phyloP scores from a whole-genome alignment of 1,139 yeast genomes.

The Kodamaea sp. region DNA sequence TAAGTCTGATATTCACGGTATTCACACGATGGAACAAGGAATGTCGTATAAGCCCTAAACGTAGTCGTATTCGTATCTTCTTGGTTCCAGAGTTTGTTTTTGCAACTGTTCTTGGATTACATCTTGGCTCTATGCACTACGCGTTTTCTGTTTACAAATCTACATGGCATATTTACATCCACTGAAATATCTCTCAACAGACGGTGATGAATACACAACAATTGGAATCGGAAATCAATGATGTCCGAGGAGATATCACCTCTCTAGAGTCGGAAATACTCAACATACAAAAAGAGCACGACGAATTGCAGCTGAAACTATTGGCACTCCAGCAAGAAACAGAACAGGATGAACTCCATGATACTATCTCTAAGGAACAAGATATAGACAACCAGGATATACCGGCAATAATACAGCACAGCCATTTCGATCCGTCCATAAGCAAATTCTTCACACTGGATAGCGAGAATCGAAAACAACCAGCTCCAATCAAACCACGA shows the following conservation, averaged over 20 bases:
- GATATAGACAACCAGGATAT: not conserved
- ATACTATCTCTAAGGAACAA: not conserved
- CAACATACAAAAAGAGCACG: constrained; percentile 9
- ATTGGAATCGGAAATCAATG: constrained; percentile 9
- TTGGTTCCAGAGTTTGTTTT: too few species aligned
- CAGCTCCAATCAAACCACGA: not conserved
- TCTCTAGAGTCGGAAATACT: constrained; percentile 11
- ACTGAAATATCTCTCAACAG: too few species aligned
- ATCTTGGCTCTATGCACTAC: too few species aligned
- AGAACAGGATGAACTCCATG: constrained; percentile 2
- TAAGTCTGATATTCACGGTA: too few species aligned
- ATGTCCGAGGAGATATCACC: constrained; percentile 13
- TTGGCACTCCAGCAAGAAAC: constrained; percentile 8
- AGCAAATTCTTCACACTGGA: constrained; percentile 6
- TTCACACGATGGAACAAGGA: too few species aligned
- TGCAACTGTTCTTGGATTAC: too few species aligned
- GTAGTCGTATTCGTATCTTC: too few species aligned
- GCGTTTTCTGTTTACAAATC: too few species aligned
- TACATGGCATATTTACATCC: too few species aligned
- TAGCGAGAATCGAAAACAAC: not conserved
- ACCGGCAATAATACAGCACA: constrained; percentile 9
- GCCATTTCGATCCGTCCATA: constrained; percentile 12
- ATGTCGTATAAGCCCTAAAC: too few species aligned
- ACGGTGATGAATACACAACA: not conserved
- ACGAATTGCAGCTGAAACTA: constrained; percentile 7